A percentile compares a stretch with the other conserved stretches of the same genome.
Evolutionary conservation across 2,329 filamentous ascomycete species (phyloP).

Genomic region (Leptographium flavum): DNA sequence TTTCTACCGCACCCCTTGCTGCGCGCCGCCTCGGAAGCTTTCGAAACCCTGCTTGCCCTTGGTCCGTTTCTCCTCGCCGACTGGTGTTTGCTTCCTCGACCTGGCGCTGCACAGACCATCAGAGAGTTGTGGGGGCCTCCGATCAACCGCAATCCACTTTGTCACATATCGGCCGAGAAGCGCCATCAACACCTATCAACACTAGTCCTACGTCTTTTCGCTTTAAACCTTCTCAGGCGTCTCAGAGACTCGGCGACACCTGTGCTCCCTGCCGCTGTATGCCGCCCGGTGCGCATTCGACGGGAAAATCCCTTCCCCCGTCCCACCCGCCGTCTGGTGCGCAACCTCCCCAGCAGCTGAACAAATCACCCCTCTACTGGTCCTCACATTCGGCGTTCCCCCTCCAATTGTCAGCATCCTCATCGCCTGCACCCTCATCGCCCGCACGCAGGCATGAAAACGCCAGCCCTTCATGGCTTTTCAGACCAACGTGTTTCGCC

Average conservation of each 20-base stretch:
- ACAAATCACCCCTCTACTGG: too few relatives aligned
- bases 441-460: not conserved
- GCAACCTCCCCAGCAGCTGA: too few relatives aligned
- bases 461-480: conserved; percentile 27
- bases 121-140: not conserved
- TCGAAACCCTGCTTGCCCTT: not conserved
- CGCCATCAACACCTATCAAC: not conserved
- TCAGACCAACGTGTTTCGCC: conserved; percentile 37
- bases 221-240: too few relatives aligned
- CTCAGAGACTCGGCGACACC: too few relatives aligned
- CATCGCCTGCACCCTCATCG: not conserved
- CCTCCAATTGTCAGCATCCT: too few relatives aligned
- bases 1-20: not conserved
- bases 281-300: not conserved
- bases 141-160: not conserved
- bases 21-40: not conserved
- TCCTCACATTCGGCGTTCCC: too few relatives aligned
- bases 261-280: not conserved
- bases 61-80: not conserved
- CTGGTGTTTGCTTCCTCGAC: not conserved
- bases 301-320: not conserved
- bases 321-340: not conserved
- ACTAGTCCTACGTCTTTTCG: not conserved
- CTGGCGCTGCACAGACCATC: not conserved
- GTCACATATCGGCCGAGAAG: not conserved